Conservation (phyloP, 2,329 filamentous ascomycete genomes). For the Ophiocordyceps camponoti-saundersi region DNA sequence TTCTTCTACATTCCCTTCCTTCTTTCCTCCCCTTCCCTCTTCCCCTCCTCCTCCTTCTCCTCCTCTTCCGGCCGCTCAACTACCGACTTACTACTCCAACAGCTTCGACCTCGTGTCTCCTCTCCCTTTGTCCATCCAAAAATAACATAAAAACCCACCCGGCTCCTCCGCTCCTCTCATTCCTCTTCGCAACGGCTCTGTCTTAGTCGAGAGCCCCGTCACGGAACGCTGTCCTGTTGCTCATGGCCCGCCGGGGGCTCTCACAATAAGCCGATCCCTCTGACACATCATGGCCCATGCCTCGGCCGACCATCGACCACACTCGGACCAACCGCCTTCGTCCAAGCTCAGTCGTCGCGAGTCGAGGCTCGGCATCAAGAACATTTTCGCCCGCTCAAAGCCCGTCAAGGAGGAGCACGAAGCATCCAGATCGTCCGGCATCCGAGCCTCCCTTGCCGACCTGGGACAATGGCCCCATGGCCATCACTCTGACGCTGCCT, state of each 20-base stretch:
- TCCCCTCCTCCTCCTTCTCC: neutral
- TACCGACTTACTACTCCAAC: too few relatives aligned
- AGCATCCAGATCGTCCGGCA: conserved; percentile 16
- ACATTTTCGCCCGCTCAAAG: conserved; percentile 31
- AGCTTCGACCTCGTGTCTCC: neutral
- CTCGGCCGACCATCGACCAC: neutral
- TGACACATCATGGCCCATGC: neutral
- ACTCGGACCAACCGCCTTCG: neutral
- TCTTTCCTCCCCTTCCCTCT: neutral
- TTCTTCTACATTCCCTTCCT: neutral
- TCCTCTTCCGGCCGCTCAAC: neutral
- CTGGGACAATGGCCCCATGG: conserved; percentile 25
- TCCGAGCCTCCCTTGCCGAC: conserved; percentile 29
- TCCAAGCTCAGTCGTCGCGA: conserved; percentile 26
- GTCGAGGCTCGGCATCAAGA: conserved; percentile 32
- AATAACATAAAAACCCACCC: neutral
- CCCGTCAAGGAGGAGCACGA: conserved; percentile 16
- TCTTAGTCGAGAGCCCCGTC: neutral
- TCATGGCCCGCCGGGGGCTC: neutral
- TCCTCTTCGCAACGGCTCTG: neutral
- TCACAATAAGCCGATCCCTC: neutral
- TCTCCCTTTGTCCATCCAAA: neutral
- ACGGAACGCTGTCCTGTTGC: neutral
- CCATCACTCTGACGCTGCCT: conserved; percentile 5
- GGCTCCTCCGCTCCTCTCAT: neutral